Evolutionary conservation across 192 early-diverging fungal species (phyloP), one percentile per base, ranked within the genome.

Genomic region (Backusella parvicylindrica): DNA sequence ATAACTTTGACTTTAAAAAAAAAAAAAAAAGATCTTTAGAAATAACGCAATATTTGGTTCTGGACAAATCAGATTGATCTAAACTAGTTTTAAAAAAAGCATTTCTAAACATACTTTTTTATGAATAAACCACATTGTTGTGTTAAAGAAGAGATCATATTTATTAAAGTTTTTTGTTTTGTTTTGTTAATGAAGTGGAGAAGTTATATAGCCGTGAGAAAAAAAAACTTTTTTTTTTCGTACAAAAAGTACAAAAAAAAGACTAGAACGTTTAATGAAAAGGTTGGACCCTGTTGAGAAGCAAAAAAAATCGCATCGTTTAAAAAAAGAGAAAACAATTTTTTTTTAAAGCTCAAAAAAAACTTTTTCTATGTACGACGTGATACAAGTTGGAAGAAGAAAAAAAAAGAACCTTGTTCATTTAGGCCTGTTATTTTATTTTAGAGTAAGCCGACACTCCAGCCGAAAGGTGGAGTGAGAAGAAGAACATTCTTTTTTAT

Each of bases 1-100:
- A 60, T 60, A 60, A 30, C 53, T 60, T 60, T 28, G 53, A 60
- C 53, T 60, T 60, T 60, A 60, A 47, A 60, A 56, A 60, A 60
- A 23, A 9, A 60, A 60, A 47, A 60, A 56, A 60, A 60, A 23
- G 23, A 60, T 60, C 53, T 60, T 56, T 60, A 60, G 53, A 60
- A 47, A 13, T 28, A 60, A 26, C 53, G 53, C 12, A 28, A 28
- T 60, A 13, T 60, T 8, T 23, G 12, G 23, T 28, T 60, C 53
- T 60, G 21, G 53, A 60, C 53, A 60, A 60, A 60, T 60, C 21
- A 23, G 11, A 60, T 60, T 60, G 12, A 13, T 26, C 28, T 28
- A 60, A 12, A 30, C 0, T 60, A 11, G 3, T n/a, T 47, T 18
- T 7, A n/a, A 47, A 47, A 47, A 47, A 47, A n/a, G 43, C n/a